phyloP scores from a whole-genome alignment of 139 green algal genomes.

The Coelastrella sp. region DNA sequence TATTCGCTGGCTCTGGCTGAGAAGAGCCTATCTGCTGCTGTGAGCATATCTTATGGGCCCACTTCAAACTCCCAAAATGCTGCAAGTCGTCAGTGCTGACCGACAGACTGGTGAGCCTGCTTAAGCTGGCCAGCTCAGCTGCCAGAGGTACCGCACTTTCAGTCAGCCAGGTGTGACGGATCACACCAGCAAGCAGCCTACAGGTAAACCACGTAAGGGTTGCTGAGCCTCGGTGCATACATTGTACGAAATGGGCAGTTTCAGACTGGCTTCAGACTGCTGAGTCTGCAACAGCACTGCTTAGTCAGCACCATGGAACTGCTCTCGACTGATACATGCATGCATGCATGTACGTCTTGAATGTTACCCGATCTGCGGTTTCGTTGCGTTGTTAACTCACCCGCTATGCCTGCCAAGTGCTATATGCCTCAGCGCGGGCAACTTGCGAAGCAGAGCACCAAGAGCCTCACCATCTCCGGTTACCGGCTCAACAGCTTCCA shows the following conservation, averaged over 20 bases:
- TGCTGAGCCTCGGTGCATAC: not conserved
- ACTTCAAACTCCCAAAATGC: constrained; percentile 23
- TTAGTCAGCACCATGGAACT: too few relatives aligned
- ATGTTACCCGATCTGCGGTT: not conserved
- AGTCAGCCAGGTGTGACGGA: not conserved
- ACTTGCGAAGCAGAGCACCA: not conserved
- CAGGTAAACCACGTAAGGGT: not conserved
- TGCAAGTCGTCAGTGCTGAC: not conserved
- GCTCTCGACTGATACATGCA: not conserved
- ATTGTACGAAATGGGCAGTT: too few relatives aligned
- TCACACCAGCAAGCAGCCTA: not conserved
- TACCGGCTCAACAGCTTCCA: not conserved
- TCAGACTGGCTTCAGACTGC: not conserved
- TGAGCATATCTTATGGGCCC: constrained; percentile 16
- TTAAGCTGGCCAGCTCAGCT: not conserved
- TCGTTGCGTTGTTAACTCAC: not conserved
- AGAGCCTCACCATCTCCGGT: not conserved
- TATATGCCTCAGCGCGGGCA: not conserved
- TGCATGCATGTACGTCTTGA: not conserved
- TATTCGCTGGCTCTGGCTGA: not conserved
- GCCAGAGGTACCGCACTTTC: not conserved
- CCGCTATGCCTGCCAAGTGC: not conserved
- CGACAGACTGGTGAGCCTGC: constrained; percentile 3
- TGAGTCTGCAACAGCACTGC: not conserved
- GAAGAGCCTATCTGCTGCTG: not conserved